phyloP scores from a whole-genome alignment of 768 basidiomycete species.

The Serendipita sp. region DNA sequence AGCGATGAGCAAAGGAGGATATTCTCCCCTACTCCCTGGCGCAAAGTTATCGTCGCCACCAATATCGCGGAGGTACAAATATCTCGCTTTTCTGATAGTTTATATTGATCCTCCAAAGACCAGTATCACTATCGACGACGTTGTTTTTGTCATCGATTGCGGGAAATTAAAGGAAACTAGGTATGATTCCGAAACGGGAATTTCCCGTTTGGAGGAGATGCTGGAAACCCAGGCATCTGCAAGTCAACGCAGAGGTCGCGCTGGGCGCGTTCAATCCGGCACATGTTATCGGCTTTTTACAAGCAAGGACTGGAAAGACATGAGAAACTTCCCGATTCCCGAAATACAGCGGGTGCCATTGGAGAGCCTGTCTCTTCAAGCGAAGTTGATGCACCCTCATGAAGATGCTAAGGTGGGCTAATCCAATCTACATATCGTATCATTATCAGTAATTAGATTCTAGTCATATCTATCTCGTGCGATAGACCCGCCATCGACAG shows the following conservation, averaged over 20 bases:
- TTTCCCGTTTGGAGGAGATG: conserved; percentile 62
- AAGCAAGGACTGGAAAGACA: conserved; percentile 45
- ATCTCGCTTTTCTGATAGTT: too few relatives aligned
- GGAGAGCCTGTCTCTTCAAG: conserved; percentile 63
- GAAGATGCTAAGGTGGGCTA: conserved; percentile 54
- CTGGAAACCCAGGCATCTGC: conserved; percentile 70
- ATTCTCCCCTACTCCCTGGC: conserved; percentile 42
- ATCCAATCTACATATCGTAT: not conserved
- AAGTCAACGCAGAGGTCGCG: conserved; percentile 72
- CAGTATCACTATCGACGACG: conserved; percentile 80
- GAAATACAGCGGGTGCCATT: conserved; percentile 81
- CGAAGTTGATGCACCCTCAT: conserved; percentile 62
- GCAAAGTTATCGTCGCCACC: conserved; percentile 81
- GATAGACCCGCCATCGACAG: conserved; percentile 65
- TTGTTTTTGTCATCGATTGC: conserved; percentile 68
- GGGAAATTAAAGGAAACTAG: conserved; percentile 78
- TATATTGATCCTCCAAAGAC: conserved; percentile 30
- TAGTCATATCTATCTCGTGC: conserved; percentile 54
- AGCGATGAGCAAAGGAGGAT: conserved; percentile 68
- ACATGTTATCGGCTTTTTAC: conserved; percentile 83
- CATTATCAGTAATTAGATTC: not conserved
- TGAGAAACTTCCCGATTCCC: conserved; percentile 61
- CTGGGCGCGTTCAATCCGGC: conserved; percentile 71
- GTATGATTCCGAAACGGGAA: conserved; percentile 47
- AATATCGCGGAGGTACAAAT: conserved; percentile 71